Conservation (phyloP, 768 basidiomycete genomes). For the Auricularia sp. region DNA sequence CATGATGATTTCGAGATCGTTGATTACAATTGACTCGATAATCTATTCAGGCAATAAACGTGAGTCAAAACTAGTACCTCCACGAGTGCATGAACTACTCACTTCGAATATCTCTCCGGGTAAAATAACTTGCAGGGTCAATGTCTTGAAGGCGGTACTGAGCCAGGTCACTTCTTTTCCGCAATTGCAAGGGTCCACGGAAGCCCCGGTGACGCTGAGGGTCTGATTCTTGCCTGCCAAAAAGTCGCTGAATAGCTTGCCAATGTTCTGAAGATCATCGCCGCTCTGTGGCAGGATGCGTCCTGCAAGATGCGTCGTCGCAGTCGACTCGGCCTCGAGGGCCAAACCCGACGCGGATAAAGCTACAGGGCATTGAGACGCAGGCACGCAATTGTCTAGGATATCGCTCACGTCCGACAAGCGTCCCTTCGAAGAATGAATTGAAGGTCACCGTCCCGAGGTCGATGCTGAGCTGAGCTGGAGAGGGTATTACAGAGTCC, state of each 20-base stretch:
- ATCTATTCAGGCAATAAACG: constrained; percentile 25
- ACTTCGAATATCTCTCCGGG: constrained; percentile 50
- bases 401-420: constrained; percentile 47
- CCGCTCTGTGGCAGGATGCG: constrained; percentile 55
- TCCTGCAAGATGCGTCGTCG: constrained; percentile 46
- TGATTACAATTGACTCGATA: constrained; percentile 51
- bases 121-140: constrained; percentile 49
- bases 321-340: constrained; percentile 38
- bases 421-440: constrained; percentile 43
- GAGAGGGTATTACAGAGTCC: constrained; percentile 54
- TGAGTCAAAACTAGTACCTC: too few species aligned
- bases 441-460: constrained; percentile 56
- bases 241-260: constrained; percentile 56
- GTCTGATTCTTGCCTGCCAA: constrained; percentile 55
- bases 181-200: constrained; percentile 49
- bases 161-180: constrained; percentile 48
- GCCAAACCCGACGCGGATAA: constrained; percentile 39
- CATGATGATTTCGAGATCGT: constrained; percentile 47
- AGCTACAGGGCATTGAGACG: constrained; percentile 25
- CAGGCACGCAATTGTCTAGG: too few species aligned
- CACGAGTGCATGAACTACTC: constrained; percentile 6
- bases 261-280: constrained; percentile 40
- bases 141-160: constrained; percentile 57
- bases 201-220: constrained; percentile 45
- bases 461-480: constrained; percentile 59